Percentiles rank a stretch among this genome's conserved stretches.
phyloP scores from a whole-genome alignment of 1,284 basidiomycete genomes.

The Apiotrichum sp. region DNA sequence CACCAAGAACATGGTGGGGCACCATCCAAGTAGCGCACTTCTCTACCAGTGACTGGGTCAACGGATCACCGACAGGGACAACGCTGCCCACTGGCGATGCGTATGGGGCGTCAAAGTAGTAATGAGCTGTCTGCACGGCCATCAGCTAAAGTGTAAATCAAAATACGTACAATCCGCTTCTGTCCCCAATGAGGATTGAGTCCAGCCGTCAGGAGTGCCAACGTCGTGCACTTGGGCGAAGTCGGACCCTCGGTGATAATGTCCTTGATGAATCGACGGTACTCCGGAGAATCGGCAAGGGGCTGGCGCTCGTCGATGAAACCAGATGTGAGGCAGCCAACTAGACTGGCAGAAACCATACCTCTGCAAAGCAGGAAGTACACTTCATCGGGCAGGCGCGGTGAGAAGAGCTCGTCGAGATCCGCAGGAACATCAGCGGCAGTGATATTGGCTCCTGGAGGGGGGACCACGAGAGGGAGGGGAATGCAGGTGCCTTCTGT shows the following conservation, averaged over 20 bases:
- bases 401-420: slow-evolving; percentile 91
- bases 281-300: slow-evolving; percentile 89
- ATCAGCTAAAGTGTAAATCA: background rate
- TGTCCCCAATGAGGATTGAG: slow-evolving; percentile 67
- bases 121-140: slow-evolving; percentile 43
- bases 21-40: slow-evolving; percentile 91
- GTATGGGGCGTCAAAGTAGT: slow-evolving; percentile 48
- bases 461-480: slow-evolving; percentile 68
- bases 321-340: slow-evolving; percentile 82
- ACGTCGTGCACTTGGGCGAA: slow-evolving; percentile 81
- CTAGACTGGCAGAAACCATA: slow-evolving; percentile 74
- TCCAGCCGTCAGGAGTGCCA: slow-evolving; percentile 75
- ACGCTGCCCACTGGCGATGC: slow-evolving; percentile 23
- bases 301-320: slow-evolving; percentile 80
- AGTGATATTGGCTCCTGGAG: slow-evolving; percentile 52
- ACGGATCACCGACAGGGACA: slow-evolving; percentile 66
- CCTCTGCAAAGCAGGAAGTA: slow-evolving; percentile 95
- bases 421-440: slow-evolving; percentile 83
- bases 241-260: slow-evolving; percentile 88
- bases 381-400: slow-evolving; percentile 90
- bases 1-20: slow-evolving; percentile 75
- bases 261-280: slow-evolving; percentile 89
- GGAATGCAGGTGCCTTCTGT: slow-evolving; percentile 85
- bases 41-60: slow-evolving; percentile 80
- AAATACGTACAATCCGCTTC: slow-evolving; percentile 55